These are phyloP conservation scores for Thuja plicata DNA, from an alignment of 83 land plant genomes.

Conservation along the genomic window DNA sequence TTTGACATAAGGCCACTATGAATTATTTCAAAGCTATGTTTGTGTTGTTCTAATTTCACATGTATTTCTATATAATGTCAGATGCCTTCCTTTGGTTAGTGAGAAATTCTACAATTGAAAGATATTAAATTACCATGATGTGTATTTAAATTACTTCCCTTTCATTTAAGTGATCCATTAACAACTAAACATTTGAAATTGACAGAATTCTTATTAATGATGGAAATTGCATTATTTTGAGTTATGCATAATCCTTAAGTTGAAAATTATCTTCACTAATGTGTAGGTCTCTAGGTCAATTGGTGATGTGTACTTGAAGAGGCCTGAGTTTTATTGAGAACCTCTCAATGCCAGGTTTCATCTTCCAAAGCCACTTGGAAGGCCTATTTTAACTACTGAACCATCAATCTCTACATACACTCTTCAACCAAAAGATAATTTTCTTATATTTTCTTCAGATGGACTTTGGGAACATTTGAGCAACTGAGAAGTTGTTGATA, in stretches of 20 bases:
- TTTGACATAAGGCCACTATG: neutral
- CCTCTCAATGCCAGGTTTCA: constrained; percentile 42
- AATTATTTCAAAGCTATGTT: neutral
- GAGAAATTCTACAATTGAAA: neutral
- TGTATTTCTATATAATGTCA: neutral
- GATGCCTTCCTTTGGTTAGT: neutral
- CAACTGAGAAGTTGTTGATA: constrained; percentile 57
- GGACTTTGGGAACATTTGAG: constrained; percentile 63
- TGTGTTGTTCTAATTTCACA: neutral
- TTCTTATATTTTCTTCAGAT: constrained; percentile 67
- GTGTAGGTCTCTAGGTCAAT: constrained; percentile 68
- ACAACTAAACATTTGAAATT: neutral
- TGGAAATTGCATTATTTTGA: neutral
- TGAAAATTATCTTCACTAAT: neutral
- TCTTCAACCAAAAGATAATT: constrained; percentile 45
- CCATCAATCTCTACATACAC: constrained; percentile 37
- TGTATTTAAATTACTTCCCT: neutral
- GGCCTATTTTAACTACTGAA: constrained; percentile 57
- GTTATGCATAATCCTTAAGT: neutral
- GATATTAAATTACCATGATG: neutral
- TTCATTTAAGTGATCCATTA: neutral
- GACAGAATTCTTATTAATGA: neutral
- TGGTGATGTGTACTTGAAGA: constrained; percentile 65
- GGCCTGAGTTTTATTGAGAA: constrained; percentile 47
- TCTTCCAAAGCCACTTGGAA: constrained; percentile 41